phyloP scores from a whole-genome alignment of 306 rosid genomes.

The Cyamopsis tetragonoloba region DNA sequence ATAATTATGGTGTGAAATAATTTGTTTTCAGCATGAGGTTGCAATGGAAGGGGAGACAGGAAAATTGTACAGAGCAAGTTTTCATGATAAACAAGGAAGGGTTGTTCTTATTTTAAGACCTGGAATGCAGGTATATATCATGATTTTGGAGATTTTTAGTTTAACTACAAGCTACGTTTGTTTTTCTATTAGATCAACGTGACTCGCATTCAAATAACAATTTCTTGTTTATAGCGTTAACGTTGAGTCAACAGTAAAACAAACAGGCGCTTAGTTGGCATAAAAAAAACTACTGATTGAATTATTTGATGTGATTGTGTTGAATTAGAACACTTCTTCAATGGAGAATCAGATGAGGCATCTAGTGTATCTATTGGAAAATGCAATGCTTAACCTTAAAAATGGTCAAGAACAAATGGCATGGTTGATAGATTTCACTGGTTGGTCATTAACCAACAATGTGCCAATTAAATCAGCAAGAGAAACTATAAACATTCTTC shows the following conservation, averaged over 20 bases:
- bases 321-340: constrained; percentile 77
- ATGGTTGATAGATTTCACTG: constrained; percentile 50
- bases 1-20: constrained; percentile 15
- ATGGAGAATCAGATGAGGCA: constrained; percentile 72
- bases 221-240: too few species aligned
- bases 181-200: too few species aligned
- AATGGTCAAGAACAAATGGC: constrained; percentile 78
- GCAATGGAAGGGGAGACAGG: constrained; percentile 58
- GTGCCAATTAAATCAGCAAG: constrained; percentile 39
- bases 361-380: constrained; percentile 77
- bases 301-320: constrained; percentile 36
- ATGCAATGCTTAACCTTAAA: constrained; percentile 50
- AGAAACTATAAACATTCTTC: constrained; percentile 37
- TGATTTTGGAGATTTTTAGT: neutral
- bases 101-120: constrained; percentile 47
- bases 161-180: neutral
- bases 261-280: neutral
- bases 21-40: constrained; percentile 35
- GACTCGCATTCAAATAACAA: too few species aligned
- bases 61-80: constrained; percentile 69
- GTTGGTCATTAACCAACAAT: constrained; percentile 39
- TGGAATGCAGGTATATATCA: constrained; percentile 43
- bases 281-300: constrained; percentile 1
- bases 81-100: constrained; percentile 68
- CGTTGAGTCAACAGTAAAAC: too few species aligned